Evolutionary conservation across 169 alveolate genomes (phyloP), one percentile per base, ranked within the genome.

Genomic region (Neospora caninum): DNA sequence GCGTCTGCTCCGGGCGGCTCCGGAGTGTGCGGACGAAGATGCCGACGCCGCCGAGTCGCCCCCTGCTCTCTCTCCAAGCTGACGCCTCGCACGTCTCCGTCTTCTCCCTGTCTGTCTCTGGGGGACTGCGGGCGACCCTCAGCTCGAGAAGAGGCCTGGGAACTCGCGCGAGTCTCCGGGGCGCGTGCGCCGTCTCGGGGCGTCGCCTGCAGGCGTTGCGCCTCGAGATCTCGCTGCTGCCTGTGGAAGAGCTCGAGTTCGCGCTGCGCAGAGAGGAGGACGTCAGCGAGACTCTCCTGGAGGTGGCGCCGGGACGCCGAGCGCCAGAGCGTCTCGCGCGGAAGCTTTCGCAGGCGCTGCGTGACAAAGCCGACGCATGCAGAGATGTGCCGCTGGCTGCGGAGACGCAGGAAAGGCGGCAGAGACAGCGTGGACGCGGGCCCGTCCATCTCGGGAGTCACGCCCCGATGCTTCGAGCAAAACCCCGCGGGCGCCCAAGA

Each of bases 401-500:
- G 89, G 13, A 38, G 89, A 36, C 69, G 89, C 39, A 82, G 89
- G 39, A 43, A 82, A 82, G 64, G 22, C 16, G 67, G 89, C 53
- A 82, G 67, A 16, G 89, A 13, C 38, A 2, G 67, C 53, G 41
- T 25, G n/a, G 89, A 38, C 6, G 89, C 58, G 7, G 89, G 67
- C 2, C 69, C 67, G 39, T 82, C 89, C 67, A 42, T 42, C 67
- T 38, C 89, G 41, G 89, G 67, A 27, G 67, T 82, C 7, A 82
- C 54, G 89, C 89, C 89, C 4, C 64, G 53, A 67, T 82, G 89
- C 64, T 42, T 38, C 41, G 67, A 41, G 67, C 89, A 82, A 36
- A 82, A 82, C 6, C 89, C 89, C 16, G 89, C 31, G 18, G 89
- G 89, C 34, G 53, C 34, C 89, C 89, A 82, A 2, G 89, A 82